Evolutionary conservation across 2,329 filamentous ascomycete species (phyloP), one percentile per base, ranked within the genome.

Genomic region (Coniella lustricola): DNA sequence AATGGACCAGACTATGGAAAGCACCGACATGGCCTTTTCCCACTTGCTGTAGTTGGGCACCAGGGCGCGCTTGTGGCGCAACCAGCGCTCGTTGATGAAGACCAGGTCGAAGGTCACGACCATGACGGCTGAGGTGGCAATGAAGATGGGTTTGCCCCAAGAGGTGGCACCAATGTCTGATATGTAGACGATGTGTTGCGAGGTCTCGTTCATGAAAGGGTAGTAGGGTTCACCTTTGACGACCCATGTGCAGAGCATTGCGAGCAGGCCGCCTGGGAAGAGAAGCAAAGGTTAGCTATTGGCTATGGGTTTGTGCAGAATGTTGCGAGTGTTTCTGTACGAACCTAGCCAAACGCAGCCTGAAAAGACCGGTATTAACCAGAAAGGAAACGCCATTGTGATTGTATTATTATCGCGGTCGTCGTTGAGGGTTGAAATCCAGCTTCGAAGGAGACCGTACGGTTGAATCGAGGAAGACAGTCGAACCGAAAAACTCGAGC

Each of bases 1-100:
- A 36, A 89, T 64, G 7, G 87, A 84, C 51, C 80, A 77, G 21
- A 81, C 35, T 40, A 87, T 85, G 20, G 75, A 76, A 31, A 84
- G 61, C 3, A 61, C 62, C 16, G 72, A 77, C 34, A 85, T 70
- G 7, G 79, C 57, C 64, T 82, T 85, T 60, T 87, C 80, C 47
- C 65, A 69, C 8, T 60, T 57, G 8, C 76, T 77, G 9, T 74
- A 64, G 65, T 95, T 94, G 50, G 77, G 82, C 3, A 81, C 77
- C 29, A 95, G 73, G 29, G 86, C 81, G 2, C 87, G 85, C 13
- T 71, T 75, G 64, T 95, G 88, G 44, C 89, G 81, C 40, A 95
- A 73, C 77, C 82, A 90, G 50, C 89, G 80, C 67, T 94, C 89
- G 4, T 84, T 71, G 46, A 86, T 64, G 61, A 96, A 90, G 29